Conservation (phyloP, 2,329 filamentous ascomycete species). For the Hypoxylon sp. region DNA sequence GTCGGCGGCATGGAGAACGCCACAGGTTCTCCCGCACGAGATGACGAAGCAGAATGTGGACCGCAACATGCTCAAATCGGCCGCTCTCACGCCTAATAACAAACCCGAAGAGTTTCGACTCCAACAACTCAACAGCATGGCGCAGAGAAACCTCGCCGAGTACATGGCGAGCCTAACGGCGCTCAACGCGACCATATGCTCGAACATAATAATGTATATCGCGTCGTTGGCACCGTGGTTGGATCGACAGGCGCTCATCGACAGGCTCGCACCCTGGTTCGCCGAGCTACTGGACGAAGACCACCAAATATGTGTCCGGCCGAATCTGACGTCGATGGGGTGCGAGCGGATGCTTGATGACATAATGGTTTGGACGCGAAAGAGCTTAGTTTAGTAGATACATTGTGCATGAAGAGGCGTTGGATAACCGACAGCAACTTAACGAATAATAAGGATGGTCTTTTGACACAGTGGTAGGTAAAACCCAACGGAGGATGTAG, state of each 20-base stretch:
- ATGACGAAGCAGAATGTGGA: background rate
- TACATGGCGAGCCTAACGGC: background rate
- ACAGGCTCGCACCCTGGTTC: conserved; percentile 27
- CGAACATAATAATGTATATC: conserved; percentile 31
- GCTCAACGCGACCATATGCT: background rate
- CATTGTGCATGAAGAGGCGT: background rate
- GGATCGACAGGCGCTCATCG: conserved; percentile 9
- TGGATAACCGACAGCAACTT: no score
- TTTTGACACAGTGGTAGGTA: background rate
- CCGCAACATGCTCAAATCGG: background rate
- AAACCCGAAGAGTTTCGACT: background rate
- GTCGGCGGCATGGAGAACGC: background rate
- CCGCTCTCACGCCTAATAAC: background rate
- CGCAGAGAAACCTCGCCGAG: background rate
- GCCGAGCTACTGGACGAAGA: conserved; percentile 31
- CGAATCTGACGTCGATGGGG: conserved; percentile 10
- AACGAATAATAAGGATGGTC: no score
- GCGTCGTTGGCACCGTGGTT: conserved; percentile 38
- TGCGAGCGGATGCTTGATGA: conserved; percentile 30
- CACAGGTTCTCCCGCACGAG: background rate
- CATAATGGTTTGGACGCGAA: conserved; percentile 35
- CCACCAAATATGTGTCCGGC: conserved; percentile 11
- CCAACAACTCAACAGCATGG: conserved; percentile 11
- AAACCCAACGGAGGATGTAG: background rate
- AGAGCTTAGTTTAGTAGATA: background rate